phyloP scores from a whole-genome alignment of 106 monocot genomes.

The Agapanthus africanus region DNA sequence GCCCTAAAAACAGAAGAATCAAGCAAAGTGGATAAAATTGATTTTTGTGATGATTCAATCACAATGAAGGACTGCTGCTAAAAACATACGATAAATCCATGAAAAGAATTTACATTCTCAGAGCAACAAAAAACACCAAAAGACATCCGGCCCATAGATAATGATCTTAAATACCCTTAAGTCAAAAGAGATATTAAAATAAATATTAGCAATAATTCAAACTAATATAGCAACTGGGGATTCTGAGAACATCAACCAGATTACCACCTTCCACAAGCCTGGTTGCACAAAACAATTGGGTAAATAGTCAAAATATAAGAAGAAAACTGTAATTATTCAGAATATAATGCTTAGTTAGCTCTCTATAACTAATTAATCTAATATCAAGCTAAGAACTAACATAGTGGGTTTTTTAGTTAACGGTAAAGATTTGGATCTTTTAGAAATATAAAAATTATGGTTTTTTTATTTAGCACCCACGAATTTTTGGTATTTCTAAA shows the following conservation, averaged over 20 bases:
- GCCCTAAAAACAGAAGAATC: background rate
- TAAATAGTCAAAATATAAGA: background rate
- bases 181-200: too few species aligned
- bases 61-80: background rate
- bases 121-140: background rate
- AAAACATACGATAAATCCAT: background rate
- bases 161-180: too few species aligned
- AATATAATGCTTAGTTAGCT: too few species aligned
- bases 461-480: too few species aligned
- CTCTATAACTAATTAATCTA: background rate
- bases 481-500: too few species aligned
- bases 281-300: background rate
- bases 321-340: background rate
- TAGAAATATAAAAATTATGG: too few species aligned
- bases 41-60: background rate
- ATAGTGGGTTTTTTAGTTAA: too few species aligned
- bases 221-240: background rate
- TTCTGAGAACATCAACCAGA: background rate
- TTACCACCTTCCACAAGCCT: background rate
- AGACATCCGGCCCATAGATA: background rate
- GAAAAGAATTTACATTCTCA: background rate
- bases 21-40: background rate
- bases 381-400: too few species aligned
- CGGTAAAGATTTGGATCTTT: too few species aligned
- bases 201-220: background rate